Conservation (phyloP, 768 basidiomycete genomes). For the Pisolithus marmoratus region DNA sequence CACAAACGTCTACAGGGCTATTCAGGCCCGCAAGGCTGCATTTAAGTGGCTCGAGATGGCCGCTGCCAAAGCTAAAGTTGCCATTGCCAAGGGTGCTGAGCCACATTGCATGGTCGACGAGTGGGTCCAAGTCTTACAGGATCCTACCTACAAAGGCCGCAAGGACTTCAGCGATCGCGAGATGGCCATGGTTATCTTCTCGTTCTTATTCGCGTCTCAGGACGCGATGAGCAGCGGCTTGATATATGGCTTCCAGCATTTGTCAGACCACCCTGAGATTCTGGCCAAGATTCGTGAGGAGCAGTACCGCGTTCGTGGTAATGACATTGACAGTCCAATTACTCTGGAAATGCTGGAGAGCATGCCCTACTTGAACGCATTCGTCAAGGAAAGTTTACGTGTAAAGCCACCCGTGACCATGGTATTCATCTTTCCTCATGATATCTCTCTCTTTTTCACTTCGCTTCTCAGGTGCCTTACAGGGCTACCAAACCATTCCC, state of each 20-base stretch:
- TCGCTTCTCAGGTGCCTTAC: slow-evolving; percentile 76
- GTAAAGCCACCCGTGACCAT: slow-evolving; percentile 93
- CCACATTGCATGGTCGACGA: slow-evolving; percentile 89
- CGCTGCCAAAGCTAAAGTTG: slow-evolving; percentile 70
- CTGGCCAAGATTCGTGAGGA: slow-evolving; percentile 87
- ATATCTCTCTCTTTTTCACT: slow-evolving; percentile 7
- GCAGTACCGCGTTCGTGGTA: slow-evolving; percentile 77
- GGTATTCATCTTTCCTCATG: slow-evolving; percentile 41
- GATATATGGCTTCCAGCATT: slow-evolving; percentile 94
- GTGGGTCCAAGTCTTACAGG: slow-evolving; percentile 75
- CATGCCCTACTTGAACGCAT: slow-evolving; percentile 89
- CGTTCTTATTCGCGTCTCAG: slow-evolving; percentile 94
- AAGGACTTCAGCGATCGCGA: slow-evolving; percentile 88
- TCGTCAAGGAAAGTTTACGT: slow-evolving; percentile 91
- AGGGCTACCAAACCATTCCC: slow-evolving; percentile 85
- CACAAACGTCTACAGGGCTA: slow-evolving; percentile 92
- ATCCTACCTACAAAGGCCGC: slow-evolving; percentile 64
- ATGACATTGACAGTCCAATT: slow-evolving; percentile 68
- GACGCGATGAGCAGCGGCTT: slow-evolving; percentile 98
- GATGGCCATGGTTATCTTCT: slow-evolving; percentile 96
- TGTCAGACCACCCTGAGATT: slow-evolving; percentile 87
- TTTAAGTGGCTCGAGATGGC: slow-evolving; percentile 77
- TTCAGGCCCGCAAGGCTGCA: slow-evolving; percentile 83
- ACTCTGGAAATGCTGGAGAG: slow-evolving; percentile 87
- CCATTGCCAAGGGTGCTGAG: slow-evolving; percentile 75